Percentiles rank a stretch among this genome's conserved stretches.
phyloP scores from a whole-genome alignment of 345 rosid genomes.

The Arabis hirsuta region DNA sequence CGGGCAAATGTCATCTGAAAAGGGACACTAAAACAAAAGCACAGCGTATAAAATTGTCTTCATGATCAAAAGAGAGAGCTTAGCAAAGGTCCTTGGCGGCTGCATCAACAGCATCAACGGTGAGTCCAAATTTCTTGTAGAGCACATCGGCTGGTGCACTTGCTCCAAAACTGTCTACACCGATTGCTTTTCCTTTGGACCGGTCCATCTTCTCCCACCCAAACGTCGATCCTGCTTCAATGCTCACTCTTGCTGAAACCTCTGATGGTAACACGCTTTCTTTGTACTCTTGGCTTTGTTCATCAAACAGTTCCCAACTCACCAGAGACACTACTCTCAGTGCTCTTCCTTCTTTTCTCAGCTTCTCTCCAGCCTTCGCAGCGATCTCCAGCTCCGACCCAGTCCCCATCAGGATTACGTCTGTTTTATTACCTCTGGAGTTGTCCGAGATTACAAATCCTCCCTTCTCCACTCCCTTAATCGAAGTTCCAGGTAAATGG shows the following conservation, averaged over 20 bases:
- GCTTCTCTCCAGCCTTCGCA: constrained; percentile 73
- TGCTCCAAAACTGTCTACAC: constrained; percentile 83
- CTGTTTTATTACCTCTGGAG: constrained; percentile 77
- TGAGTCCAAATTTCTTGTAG: constrained; percentile 76
- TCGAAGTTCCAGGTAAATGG: constrained; percentile 74
- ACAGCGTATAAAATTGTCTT: constrained; percentile 1
- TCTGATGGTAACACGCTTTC: constrained; percentile 71
- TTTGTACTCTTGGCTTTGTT: constrained; percentile 70
- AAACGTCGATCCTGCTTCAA: constrained; percentile 81
- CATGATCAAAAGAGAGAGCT: background rate
- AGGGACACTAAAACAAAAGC: background rate
- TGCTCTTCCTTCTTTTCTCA: constrained; percentile 81
- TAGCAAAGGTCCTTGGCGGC: constrained; percentile 64
- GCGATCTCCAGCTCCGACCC: constrained; percentile 92
- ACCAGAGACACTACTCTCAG: constrained; percentile 89
- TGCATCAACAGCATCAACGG: constrained; percentile 64
- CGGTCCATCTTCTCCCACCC: constrained; percentile 83
- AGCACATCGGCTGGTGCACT: constrained; percentile 81
- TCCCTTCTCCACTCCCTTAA: constrained; percentile 86
- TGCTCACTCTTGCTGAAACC: constrained; percentile 77
- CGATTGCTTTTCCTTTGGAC: constrained; percentile 70
- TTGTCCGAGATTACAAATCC: constrained; percentile 89
- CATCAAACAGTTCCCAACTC: constrained; percentile 81
- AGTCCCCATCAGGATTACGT: constrained; percentile 81
- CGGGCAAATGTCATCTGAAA: background rate